A percentile compares a stretch with the other conserved stretches of the same genome.
Evolutionary conservation across 2,329 filamentous ascomycete genomes (phyloP).

Genomic region (Botrytis deweyae): DNA sequence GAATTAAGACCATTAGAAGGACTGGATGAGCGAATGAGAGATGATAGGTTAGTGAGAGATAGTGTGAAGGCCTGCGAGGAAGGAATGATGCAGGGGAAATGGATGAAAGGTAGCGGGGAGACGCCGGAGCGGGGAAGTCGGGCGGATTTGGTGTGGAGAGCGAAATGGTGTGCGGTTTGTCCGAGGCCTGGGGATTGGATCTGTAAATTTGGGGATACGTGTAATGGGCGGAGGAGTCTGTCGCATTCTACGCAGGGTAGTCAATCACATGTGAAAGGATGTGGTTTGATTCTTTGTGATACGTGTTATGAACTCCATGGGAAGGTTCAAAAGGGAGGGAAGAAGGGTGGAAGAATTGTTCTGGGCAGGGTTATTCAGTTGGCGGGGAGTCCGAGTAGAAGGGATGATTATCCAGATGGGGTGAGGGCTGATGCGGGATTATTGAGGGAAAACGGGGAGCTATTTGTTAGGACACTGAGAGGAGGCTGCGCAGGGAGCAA

Average conservation of each 20-base stretch:
- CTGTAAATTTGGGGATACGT: conserved; percentile 19
- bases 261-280: conserved; percentile 22
- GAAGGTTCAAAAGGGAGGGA: conserved; percentile 12
- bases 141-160: conserved; percentile 22
- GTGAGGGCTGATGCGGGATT: conserved; percentile 17
- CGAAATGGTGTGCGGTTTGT: conserved; percentile 36
- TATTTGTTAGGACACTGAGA: conserved; percentile 5
- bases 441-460: conserved; percentile 18
- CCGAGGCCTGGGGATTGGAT: conserved; percentile 26
- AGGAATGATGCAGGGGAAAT: neutral
- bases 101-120: neutral
- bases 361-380: neutral
- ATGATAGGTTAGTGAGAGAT: conserved; percentile 17
- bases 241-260: neutral
- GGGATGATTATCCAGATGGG: conserved; percentile 11
- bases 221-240: neutral
- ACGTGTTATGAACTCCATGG: conserved; percentile 21
- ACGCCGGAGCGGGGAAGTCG: conserved; percentile 13
- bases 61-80: conserved; percentile 21
- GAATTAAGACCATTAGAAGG: conserved; percentile 19
- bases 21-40: conserved; percentile 23
- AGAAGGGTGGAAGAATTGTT: neutral
- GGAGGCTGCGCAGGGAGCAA: neutral
- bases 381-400: neutral
- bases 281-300: conserved; percentile 33